phyloP scores from a whole-genome alignment of 192 early-diverging fungal species.

The Coemansia sp. region DNA sequence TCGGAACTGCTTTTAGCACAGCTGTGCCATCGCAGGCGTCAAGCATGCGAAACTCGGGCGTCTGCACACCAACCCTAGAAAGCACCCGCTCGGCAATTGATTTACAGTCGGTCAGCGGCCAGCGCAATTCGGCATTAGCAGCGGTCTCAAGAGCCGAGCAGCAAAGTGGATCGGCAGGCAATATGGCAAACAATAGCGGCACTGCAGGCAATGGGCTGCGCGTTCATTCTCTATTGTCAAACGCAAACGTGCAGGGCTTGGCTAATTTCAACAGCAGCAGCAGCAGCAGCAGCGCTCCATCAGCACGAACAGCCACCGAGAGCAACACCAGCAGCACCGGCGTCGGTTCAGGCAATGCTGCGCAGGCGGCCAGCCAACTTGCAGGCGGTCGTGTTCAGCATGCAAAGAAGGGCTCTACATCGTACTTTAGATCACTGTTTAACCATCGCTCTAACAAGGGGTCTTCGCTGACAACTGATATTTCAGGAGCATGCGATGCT shows the following conservation, averaged over 20 bases:
- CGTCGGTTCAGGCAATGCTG: neutral
- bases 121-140: neutral
- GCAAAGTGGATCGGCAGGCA: neutral
- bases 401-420: conserved; percentile 46
- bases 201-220: neutral
- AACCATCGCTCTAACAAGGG: conserved; percentile 40
- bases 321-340: neutral
- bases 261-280: neutral
- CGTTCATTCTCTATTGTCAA: neutral
- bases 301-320: neutral
- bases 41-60: conserved; percentile 33
- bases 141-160: conserved; percentile 2
- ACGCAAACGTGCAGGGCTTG: neutral
- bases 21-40: conserved; percentile 35
- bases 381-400: conserved; percentile 12
- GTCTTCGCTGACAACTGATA: neutral
- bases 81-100: conserved; percentile 41
- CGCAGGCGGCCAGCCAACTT: neutral
- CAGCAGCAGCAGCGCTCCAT: neutral
- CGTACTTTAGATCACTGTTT: conserved; percentile 53
- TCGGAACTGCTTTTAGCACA: conserved; percentile 3
- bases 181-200: neutral
- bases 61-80: conserved; percentile 22
- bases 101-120: conserved; percentile 13
- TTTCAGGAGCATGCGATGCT: neutral